Evolutionary conservation across 805 yeast genomes (phyloP).

Genomic region (Suhomyces pyralidae): DNA sequence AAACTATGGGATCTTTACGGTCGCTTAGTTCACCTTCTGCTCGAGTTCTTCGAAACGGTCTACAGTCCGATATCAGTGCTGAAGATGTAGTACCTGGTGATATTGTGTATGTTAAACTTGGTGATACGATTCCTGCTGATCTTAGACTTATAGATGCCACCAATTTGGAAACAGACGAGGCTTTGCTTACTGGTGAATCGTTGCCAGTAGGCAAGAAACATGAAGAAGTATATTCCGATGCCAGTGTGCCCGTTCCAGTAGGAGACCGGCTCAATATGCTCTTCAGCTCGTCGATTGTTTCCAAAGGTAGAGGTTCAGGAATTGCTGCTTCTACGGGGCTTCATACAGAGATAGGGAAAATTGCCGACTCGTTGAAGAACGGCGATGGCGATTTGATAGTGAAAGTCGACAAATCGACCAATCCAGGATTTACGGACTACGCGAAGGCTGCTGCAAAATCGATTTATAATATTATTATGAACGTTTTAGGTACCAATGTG

Average conservation of each 20-base stretch:
- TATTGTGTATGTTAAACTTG: conserved; percentile 37
- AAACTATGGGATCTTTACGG: conserved; percentile 48
- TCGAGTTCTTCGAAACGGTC: conserved; percentile 43
- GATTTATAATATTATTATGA: conserved; percentile 39
- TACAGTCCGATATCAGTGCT: conserved; percentile 31
- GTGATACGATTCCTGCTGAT: conserved; percentile 46
- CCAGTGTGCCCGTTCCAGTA: conserved; percentile 32
- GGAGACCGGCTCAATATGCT: conserved; percentile 37
- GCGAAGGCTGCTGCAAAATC: conserved; percentile 36
- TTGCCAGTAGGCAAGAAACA: conserved; percentile 35
- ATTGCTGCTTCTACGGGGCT: conserved; percentile 38
- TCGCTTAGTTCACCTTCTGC: conserved; percentile 48
- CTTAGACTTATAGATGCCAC: conserved; percentile 32
- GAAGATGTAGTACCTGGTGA: conserved; percentile 48
- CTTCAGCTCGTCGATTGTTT: conserved; percentile 36
- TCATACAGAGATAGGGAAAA: conserved; percentile 41
- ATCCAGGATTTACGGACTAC: conserved; percentile 37
- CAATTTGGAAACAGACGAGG: conserved; percentile 44
- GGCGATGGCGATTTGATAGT: conserved; percentile 20
- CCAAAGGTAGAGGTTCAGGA: conserved; percentile 43
- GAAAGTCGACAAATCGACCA: conserved; percentile 35
- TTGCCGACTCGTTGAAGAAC: conserved; percentile 32
- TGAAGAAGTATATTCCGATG: conserved; percentile 34
- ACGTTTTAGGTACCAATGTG: conserved; percentile 45
- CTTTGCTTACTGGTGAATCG: conserved; percentile 41